Base-by-base conservation (phyloP, 371 early-diverging fungal genomes). In the Apophysomyces trapeziformis region DNA sequence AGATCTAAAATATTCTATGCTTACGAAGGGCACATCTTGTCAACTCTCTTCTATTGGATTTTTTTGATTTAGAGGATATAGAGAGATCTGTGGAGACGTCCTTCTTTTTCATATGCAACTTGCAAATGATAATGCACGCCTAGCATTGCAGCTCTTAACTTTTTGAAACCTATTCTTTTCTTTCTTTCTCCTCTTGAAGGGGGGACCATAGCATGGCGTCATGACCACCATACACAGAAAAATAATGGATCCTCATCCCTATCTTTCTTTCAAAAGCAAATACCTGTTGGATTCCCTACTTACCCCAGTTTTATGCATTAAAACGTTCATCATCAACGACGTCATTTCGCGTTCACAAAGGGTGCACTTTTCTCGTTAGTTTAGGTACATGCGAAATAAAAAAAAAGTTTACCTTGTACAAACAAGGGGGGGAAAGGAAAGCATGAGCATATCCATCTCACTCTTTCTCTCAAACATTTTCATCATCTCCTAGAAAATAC, bases 301-400 rank as follows among this genome's bases (percentile, higher is more conserved):
- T 50, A 50, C 54, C 54, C 54, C 54, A 50, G 54, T 4, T 50
- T 45, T 50, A 50, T 50, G 54, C 54, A 50, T 26, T 26, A 50
- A 47, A 21, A 50, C 21, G 21, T 16, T 4, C 21, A 18, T 18
- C 21, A 21, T 21, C 8, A 50, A 50, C n/a, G 54, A 50, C 54
- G 54, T 50, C 54, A 50, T 50, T 16, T 50, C n/a, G 21, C 21
- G 7, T 21, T 21, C 7, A n/a, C 11, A 41, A 41, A 41, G 41
- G 8, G 16, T 21, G 18, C 54, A n/a, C 21, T 21, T n/a, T 21
- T 21, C 11, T 50, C 54, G 54, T 50, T 50, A 50, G 54, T 8
- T 50, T 50, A 50, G 54, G 9, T 50, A 9, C 18, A 50, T 50
- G 54, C 54, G 41, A 41, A 8, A 41, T 11, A 13, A 41, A 41